Evolutionary conservation across 2,329 filamentous ascomycete genomes (phyloP).

Genomic region (Cordyceps fumosorosea): DNA sequence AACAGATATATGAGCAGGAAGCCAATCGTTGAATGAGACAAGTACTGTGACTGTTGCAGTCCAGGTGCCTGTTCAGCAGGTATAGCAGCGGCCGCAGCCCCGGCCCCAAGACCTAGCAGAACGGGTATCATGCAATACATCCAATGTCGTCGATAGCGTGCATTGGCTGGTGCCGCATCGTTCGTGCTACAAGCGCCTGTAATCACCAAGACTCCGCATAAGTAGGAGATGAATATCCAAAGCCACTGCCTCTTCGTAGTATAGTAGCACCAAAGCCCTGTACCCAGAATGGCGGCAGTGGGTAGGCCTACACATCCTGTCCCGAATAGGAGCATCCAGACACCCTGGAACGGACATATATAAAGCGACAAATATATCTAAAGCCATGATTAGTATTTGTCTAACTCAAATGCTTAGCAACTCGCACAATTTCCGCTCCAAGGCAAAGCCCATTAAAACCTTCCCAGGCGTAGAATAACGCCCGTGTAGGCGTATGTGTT

Average conservation of each 20-base stretch:
- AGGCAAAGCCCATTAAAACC: background rate
- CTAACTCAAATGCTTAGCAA: background rate
- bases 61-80: too few relatives aligned
- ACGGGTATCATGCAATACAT: too few relatives aligned
- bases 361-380: background rate
- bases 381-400: constrained; percentile 1
- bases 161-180: too few relatives aligned
- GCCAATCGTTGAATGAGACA: too few relatives aligned
- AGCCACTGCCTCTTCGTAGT: background rate
- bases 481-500: background rate
- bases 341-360: background rate
- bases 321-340: background rate
- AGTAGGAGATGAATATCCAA: too few relatives aligned
- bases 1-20: too few relatives aligned
- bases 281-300: background rate
- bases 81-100: too few relatives aligned
- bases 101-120: too few relatives aligned
- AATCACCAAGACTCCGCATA: too few relatives aligned
- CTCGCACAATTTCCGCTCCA: background rate
- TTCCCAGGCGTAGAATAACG: background rate
- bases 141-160: too few relatives aligned
- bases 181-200: too few relatives aligned
- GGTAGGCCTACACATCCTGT: background rate
- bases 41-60: too few relatives aligned
- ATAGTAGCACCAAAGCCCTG: background rate